Conservation (phyloP, 2,329 filamentous ascomycete species). For the Aureobasidium sp. region DNA sequence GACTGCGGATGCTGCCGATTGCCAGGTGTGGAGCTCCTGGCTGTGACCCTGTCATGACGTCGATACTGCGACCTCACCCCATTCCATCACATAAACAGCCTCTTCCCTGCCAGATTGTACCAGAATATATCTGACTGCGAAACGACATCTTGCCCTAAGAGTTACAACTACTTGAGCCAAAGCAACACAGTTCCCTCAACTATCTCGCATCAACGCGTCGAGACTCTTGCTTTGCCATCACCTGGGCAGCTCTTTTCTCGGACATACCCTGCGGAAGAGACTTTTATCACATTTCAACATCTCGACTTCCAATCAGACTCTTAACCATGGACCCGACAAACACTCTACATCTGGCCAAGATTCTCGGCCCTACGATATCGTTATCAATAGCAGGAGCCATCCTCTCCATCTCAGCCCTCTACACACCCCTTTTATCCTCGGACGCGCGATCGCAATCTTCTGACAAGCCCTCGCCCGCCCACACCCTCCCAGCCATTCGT, state of each 20-base stretch:
- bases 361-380: neutral
- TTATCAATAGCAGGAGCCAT: conserved; percentile 1
- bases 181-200: no score
- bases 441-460: conserved; percentile 2
- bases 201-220: no score
- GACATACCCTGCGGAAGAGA: no score
- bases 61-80: neutral
- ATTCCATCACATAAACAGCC: neutral
- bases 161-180: no score
- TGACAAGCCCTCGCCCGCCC: neutral
- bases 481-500: conserved; percentile 3
- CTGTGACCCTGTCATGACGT: conserved; percentile 8
- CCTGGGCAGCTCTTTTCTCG: no score
- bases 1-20: neutral
- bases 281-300: no score
- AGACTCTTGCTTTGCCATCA: no score
- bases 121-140: no score
- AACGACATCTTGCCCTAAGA: no score
- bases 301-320: no score
- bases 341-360: neutral
- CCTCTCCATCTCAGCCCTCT: conserved; percentile 1
- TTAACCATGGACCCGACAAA: neutral
- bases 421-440: neutral
- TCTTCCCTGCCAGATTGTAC: neutral
- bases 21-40: neutral